Evolutionary conservation across 768 basidiomycete genomes (phyloP), one percentile per base, ranked within the genome.

Genomic region (Lenzites betulinus): DNA sequence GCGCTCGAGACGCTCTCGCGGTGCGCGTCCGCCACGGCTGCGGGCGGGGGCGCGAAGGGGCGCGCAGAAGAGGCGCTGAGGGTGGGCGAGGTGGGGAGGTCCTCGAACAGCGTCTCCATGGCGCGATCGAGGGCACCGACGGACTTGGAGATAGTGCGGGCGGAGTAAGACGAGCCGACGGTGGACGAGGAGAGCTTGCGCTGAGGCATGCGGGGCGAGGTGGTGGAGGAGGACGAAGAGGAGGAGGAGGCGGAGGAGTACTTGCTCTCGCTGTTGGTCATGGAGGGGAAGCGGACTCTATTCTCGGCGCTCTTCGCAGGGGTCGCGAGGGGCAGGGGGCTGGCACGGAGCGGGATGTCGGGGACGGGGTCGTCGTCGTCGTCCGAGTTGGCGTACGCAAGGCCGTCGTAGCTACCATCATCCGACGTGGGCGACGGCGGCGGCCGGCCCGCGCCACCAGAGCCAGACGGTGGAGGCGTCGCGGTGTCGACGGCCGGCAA

Each of bases 61-160:
- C 30, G 30, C 11, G 30, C 30, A 11, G 30, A 33, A 11, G 30
- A 33, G 6, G 74, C 71, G 58, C 73, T 75, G 66, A 75, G 75
- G 50, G 71, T 65, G 53, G 76, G 65, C 11, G 71, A 68, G 1
- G 52, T 13, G 58, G 49, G 64, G 52, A 74, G 70, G 60, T 81
- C 78, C 63, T 81, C 79, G 62, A 84, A 70, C 51, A 85, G 70
- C 8, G 76, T 78, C 64, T 82, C 83, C 78, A 87, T 76, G 33
- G 80, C 80, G 48, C 74, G 75, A 63, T 81, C 80, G 51, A 82
- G 71, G 22, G 76, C 79, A 43, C 79, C 78, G 3, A 67, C 67
- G 33, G 70, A 64, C 73, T 70, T 73, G n/a, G 69, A 69, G 48
- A 62, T 62, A 41, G 63, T 64, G 16, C 68, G 66, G 49, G 65